phyloP scores from a whole-genome alignment of 2,329 filamentous ascomycete genomes.

The Pseudocercospora ulei region DNA sequence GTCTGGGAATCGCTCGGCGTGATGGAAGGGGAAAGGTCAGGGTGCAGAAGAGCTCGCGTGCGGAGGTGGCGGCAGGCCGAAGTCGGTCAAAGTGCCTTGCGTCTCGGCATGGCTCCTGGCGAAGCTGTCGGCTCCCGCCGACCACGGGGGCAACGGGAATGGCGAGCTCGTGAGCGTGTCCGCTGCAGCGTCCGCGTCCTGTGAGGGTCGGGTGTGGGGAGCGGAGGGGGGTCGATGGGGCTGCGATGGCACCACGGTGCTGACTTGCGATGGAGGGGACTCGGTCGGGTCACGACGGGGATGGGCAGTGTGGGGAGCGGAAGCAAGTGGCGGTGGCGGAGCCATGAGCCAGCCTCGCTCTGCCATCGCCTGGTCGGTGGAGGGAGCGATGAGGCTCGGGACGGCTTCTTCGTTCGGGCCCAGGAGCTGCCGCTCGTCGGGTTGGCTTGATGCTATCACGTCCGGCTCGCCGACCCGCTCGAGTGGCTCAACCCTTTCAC shows the following conservation, averaged over 20 bases:
- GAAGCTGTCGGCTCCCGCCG: not conserved
- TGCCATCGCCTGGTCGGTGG: no score
- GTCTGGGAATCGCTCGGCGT: no score
- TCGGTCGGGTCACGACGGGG: not conserved
- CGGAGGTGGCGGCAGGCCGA: slow-evolving; percentile 6
- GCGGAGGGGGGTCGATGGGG: not conserved
- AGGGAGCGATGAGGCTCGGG: slow-evolving; percentile 1
- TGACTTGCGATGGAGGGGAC: slow-evolving; percentile 8
- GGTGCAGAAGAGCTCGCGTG: no score
- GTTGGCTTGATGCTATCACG: slow-evolving; percentile 13
- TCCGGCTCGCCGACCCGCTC: not conserved
- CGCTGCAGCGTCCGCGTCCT: not conserved
- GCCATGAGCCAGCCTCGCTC: not conserved
- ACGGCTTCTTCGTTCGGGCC: not conserved
- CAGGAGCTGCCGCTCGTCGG: slow-evolving; percentile 2
- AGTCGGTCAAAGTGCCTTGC: slow-evolving; percentile 3
- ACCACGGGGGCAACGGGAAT: slow-evolving; percentile 14
- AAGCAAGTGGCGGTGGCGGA: not conserved
- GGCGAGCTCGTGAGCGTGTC: slow-evolving; percentile 18
- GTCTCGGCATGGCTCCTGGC: not conserved
- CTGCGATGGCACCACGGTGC: slow-evolving; percentile 15
- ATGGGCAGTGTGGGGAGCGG: not conserved
- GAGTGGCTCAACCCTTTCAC: not conserved
- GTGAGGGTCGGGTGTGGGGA: not conserved
- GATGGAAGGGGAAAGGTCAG: no score